Base-by-base conservation (phyloP, 108 stramenopile species). In the Pseudonitzschia pungens region DNA sequence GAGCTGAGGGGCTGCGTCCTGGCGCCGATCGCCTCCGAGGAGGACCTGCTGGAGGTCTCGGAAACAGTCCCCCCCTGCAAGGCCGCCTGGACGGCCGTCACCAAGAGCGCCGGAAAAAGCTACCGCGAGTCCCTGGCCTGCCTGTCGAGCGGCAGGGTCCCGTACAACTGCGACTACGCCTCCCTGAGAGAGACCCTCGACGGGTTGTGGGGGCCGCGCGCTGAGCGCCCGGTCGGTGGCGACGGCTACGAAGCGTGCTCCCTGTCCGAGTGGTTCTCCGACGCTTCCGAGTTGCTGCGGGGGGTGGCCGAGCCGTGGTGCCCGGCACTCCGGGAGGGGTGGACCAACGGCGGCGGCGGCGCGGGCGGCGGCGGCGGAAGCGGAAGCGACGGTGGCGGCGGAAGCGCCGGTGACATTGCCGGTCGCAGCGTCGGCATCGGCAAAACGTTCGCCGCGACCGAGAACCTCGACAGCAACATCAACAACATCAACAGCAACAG, bases 1-100 rank as follows among this genome's bases (percentile, higher is more conserved):
- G 60, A 62, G 14, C 40, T 62, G 4, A 5, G 0, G 2, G n/a
- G 40, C n/a, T 62, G 60, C 29, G 60, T 62, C 0, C 29, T 62
- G n/a, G 60, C 60, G 2, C 60, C 60, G 18, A 62, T 62, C 29
- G 26, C 36, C 4, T 62, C 60, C 11, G 9, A 62, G 10, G 33
- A 22, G 32, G 60, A 62, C 40, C 40, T 62, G 22, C 7, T 62
- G 14, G 60, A 33, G 6, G 20, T 62, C 14, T 62, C 60, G 5
- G 29, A 31, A 0, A 15, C 33, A 33, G 40, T 41, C 0, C 60
- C 60, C 11, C 60, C 60, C 16, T 62, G 60, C 40, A 62, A 62
- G 60, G 60, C 60, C 20, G 60, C 60, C 16, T 62, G 40, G 20
- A 62, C 60, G 20, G 60, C 60, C 9, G 60, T 28, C 20, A 20